These are phyloP conservation scores for Akanthomyces lecanii DNA, from an alignment of 2,329 filamentous ascomycete genomes.

Conservation along the genomic window DNA sequence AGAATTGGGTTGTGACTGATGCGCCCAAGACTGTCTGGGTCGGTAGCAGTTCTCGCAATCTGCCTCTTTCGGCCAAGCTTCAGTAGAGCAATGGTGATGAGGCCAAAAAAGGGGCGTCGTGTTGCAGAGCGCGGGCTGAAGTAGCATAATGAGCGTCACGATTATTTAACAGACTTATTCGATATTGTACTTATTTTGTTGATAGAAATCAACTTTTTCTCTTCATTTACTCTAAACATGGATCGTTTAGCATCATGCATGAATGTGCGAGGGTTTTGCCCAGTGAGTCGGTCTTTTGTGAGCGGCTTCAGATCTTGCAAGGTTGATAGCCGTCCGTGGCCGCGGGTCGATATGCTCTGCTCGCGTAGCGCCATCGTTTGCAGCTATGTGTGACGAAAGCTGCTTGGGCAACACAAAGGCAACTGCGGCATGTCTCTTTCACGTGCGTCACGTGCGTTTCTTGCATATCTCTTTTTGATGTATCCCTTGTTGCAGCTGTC, in stretches of 20 bases:
- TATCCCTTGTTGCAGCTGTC: not conserved
- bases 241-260: not conserved
- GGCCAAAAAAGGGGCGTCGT: not conserved
- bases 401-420: not conserved
- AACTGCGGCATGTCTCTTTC: not conserved
- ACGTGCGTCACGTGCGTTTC: no score
- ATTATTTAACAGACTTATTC: constrained; percentile 8
- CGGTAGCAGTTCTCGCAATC: constrained; percentile 51
- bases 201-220: not conserved
- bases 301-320: no score
- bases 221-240: not conserved
- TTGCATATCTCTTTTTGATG: not conserved
- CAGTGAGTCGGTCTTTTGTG: no score
- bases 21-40: constrained; percentile 51
- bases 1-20: constrained; percentile 73
- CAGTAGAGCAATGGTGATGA: not conserved
- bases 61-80: constrained; percentile 41
- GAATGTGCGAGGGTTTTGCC: not conserved
- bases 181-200: constrained; percentile 13
- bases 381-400: not conserved
- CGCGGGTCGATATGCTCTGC: no score
- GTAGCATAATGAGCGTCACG: constrained; percentile 12
- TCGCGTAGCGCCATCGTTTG: no score
- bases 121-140: not conserved
- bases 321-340: no score